Evolutionary conservation across 805 yeast genomes (phyloP), one percentile per base, ranked within the genome.

Genomic region (Candida chilensis): DNA sequence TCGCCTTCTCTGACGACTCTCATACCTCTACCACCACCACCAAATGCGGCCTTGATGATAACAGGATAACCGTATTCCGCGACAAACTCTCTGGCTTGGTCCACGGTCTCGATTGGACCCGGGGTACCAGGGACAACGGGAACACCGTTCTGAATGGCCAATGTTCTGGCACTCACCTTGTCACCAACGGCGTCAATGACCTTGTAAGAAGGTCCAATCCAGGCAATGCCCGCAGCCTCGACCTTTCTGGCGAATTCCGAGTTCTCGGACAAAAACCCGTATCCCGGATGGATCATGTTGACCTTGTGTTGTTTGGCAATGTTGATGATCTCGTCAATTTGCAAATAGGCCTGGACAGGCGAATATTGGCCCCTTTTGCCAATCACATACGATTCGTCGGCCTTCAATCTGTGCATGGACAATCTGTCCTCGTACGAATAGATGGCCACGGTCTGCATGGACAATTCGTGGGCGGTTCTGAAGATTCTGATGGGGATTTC

Each of bases 21-120:
- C 97, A 90, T 92, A 73, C 98, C 98, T 64, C 97, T 78, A 52
- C 98, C 98, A 70, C 98, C 98, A 64, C 98, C 98, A 56, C 98
- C 98, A 51, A 83, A 92, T 22, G 98, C 98, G 28, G 98, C 98
- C 63, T 90, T 90, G 62, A 90, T 87, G 60, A 90, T 90, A 29
- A 92, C 97, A 6, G 98, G 98, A 62, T 57, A 88, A 19, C 98
- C 98, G 57, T 90, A 71, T 60, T 86, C 50, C 27, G 62, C 72
- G 21, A 88, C 96, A 50, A 90, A 90, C 6, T 54, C 78, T 40
- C 61, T 47, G 20, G 97, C 97, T 47, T 90, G 86, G 34, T 68
- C 78, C 16, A 78, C 78, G 17, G 70, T 48, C 35, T 78, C 88
- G 52, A 92, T 87, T 39, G 98, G 97, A 24, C 97, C 98, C 5